Evolutionary conservation across 495 filamentous ascomycete species (phyloP), one percentile per base, ranked within the genome.

Genomic region (Podospora sp.): DNA sequence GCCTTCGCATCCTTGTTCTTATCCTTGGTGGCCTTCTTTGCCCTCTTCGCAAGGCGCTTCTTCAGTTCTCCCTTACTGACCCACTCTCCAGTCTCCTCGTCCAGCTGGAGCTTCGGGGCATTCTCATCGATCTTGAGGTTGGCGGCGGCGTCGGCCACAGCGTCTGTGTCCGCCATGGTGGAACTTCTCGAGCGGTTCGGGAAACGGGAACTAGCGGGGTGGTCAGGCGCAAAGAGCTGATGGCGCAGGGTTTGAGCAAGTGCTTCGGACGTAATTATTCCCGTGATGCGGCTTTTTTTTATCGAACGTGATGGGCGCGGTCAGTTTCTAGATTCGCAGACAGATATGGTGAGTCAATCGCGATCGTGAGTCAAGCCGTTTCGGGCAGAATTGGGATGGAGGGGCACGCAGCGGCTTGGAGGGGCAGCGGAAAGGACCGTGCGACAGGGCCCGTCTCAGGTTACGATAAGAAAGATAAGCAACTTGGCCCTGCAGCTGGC

Each of bases 81-180:
- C 86, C 85, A 87, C 78, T 89, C 87, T 9, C 87, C 86, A 21
- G 87, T 89, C 75, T 86, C 87, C 73, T 86, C 84, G 75, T 89
- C 87, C 26, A 89, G 84, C 76, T 84, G 79, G 49, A 89, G 82
- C 78, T 89, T 88, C 59, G 83, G 81, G 6, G 79, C 80, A 36
- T 69, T 74, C 65, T 85, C 84, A 74, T 84, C 83, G 21, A 89
- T 81, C 75, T 85, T 80, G 50, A 89, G 80, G 78, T 89, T 88
- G 53, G 84, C 83, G 7, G 81, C 78, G 7, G 66, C 70, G 51
- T 88, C 86, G 20, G 79, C 77, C 29, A 88, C 70, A 25, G 80
- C 77, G 70, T 88, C 85, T n/a, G 81, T 76, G 71, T 88, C 86
- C 61, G 86, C 84, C 86, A 89, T 89, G 69, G 36, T 76, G 12